Percentiles rank a stretch among this genome's conserved stretches.
Conservation (phyloP, 805 yeast species). For the Candida dendrica region DNA sequence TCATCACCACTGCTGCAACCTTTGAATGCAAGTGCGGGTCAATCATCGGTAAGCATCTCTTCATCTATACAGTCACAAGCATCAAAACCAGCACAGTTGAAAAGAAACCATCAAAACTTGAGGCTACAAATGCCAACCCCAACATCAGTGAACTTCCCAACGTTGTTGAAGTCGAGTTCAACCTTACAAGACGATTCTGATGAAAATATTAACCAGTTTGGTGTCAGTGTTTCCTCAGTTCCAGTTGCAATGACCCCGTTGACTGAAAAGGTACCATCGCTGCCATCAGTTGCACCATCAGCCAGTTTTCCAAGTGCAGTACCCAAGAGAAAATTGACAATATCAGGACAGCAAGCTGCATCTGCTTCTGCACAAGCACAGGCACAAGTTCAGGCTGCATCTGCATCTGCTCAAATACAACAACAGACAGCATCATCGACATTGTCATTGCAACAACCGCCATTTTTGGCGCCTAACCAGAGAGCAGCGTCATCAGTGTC, state of each 20-base stretch:
- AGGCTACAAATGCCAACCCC: conserved; percentile 76
- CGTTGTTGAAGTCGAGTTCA: conserved; percentile 26
- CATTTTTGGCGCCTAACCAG: conserved; percentile 1
- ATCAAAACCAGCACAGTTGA: conserved; percentile 7
- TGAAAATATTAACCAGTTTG: conserved; percentile 61
- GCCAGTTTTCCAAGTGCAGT: neutral
- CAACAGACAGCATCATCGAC: conserved; percentile 1
- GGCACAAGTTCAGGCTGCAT: neutral
- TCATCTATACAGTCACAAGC: conserved; percentile 2
- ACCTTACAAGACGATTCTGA: conserved; percentile 15
- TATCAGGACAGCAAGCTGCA: neutral
- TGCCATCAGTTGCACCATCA: neutral
- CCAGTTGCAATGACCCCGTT: conserved; percentile 78
- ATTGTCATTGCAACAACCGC: conserved; percentile 3
- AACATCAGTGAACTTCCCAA: conserved; percentile 27
- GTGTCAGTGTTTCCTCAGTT: conserved; percentile 44
- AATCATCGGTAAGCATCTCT: neutral
- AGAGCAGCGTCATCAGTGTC: neutral
- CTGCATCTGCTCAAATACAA: conserved; percentile 1
- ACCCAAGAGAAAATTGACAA: conserved; percentile 1
- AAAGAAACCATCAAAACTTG: conserved; percentile 45
- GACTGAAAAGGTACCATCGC: conserved; percentile 40
- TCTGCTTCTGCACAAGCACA: no score
- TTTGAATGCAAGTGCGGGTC: conserved; percentile 25
- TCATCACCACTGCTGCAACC: conserved; percentile 26